phyloP scores from a whole-genome alignment of 257 asterid species.

The Buddleja alternifolia region DNA sequence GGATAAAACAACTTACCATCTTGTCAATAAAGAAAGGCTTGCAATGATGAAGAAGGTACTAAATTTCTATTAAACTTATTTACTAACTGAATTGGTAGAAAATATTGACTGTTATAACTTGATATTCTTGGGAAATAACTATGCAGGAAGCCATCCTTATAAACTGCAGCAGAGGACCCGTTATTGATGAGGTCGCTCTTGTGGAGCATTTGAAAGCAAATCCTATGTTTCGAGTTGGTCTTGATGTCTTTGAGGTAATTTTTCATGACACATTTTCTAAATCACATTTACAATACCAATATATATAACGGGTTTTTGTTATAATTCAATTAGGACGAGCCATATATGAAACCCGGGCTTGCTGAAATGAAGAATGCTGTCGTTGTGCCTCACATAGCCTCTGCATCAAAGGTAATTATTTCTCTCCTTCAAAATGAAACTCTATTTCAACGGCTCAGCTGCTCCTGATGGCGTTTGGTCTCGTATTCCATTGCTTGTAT shows the following conservation, averaged over 20 bases:
- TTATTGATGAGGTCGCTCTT: conserved; percentile 90
- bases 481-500: neutral
- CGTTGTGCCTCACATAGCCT: conserved; percentile 95
- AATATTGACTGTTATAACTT: neutral
- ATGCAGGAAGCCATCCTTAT: conserved; percentile 85
- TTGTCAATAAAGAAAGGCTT: conserved; percentile 87
- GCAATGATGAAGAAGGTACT: conserved; percentile 91
- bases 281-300: neutral
- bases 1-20: conserved; percentile 95
- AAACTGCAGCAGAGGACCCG: conserved; percentile 99
- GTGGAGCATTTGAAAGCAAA: conserved; percentile 86
- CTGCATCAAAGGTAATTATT: conserved; percentile 85
- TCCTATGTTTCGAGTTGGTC: conserved; percentile 99
- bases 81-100: neutral
- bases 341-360: conserved; percentile 95
- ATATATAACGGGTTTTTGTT: neutral
- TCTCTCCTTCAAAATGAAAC: neutral
- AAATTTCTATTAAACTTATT: neutral
- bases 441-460: neutral
- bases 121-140: neutral
- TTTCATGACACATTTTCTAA: neutral
- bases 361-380: conserved; percentile 86
- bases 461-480: too few species aligned
- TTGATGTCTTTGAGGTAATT: conserved; percentile 94
- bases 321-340: conserved; percentile 70